Percentiles rank a stretch among this genome's conserved stretches.
Evolutionary conservation across 331 rosid species (phyloP).

Genomic region (Spiraea crenata): DNA sequence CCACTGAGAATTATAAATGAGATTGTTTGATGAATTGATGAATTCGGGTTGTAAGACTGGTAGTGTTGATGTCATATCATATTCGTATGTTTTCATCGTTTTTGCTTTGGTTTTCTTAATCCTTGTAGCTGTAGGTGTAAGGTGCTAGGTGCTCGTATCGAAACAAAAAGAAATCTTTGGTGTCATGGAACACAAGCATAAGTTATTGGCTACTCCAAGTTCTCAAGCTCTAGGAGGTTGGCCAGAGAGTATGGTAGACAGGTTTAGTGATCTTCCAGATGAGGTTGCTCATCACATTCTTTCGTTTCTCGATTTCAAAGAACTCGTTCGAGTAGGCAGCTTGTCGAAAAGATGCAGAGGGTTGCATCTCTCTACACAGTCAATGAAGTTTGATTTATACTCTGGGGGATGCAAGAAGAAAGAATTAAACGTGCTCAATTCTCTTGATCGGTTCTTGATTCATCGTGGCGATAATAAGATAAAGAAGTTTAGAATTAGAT

Average conservation of each 20-base stretch:
- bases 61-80: neutral
- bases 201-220: neutral
- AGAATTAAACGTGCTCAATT: neutral
- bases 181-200: constrained; percentile 2
- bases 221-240: neutral
- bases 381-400: neutral
- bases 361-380: neutral
- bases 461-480: neutral
- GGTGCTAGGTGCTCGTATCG: neutral
- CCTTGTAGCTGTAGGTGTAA: neutral
- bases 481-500: neutral
- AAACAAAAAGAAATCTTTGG: neutral
- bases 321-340: neutral
- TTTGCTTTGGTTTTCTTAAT: neutral
- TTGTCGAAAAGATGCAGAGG: constrained; percentile 5
- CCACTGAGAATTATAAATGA: no score
- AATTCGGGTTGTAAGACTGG: no score
- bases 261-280: constrained; percentile 13
- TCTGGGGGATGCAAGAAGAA: neutral
- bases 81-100: neutral
- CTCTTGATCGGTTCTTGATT: neutral
- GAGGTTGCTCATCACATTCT: neutral
- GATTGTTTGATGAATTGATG: no score
- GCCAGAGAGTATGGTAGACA: neutral
- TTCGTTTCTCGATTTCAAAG: neutral